Evolutionary conservation across 805 yeast species (phyloP).

Genomic region (Candida schatavii): DNA sequence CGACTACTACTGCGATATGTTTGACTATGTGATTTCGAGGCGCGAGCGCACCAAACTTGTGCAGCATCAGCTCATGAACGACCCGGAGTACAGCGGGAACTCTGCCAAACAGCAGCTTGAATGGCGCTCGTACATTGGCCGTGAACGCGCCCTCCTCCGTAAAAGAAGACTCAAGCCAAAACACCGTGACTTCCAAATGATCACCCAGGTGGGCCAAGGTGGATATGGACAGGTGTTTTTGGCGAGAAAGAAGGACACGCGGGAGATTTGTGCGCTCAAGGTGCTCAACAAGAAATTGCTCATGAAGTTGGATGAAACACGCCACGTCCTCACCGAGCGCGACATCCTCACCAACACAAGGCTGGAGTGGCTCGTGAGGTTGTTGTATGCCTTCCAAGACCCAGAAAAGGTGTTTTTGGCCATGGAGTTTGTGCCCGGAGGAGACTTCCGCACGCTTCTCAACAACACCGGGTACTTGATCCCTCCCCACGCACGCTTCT

Average conservation of each 20-base stretch:
- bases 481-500: conserved; percentile 94
- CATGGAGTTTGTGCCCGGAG: conserved; percentile 99
- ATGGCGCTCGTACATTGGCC: conserved; percentile 77
- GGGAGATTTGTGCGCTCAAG: conserved; percentile 93
- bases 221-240: conserved; percentile 99
- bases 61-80: conserved; percentile 51
- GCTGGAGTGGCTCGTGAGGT: conserved; percentile 92
- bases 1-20: conserved; percentile 94
- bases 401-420: conserved; percentile 86
- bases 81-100: conserved; percentile 39
- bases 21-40: conserved; percentile 86
- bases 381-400: conserved; percentile 94
- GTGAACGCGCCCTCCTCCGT: conserved; percentile 81
- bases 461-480: conserved; percentile 90
- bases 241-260: conserved; percentile 90
- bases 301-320: conserved; percentile 88
- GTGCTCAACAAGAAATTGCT: conserved; percentile 83
- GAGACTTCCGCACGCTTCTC: conserved; percentile 91
- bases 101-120: conserved; percentile 38
- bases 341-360: conserved; percentile 95
- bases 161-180: conserved; percentile 89
- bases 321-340: conserved; percentile 93
- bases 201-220: conserved; percentile 99
- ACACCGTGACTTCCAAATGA: conserved; percentile 92
- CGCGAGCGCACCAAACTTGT: conserved; percentile 78